Percentiles rank a stretch among this genome's conserved stretches.
These are phyloP conservation scores for Trichoderma asperelloides DNA, from an alignment of 495 filamentous ascomycete genomes.

Conservation along the genomic window DNA sequence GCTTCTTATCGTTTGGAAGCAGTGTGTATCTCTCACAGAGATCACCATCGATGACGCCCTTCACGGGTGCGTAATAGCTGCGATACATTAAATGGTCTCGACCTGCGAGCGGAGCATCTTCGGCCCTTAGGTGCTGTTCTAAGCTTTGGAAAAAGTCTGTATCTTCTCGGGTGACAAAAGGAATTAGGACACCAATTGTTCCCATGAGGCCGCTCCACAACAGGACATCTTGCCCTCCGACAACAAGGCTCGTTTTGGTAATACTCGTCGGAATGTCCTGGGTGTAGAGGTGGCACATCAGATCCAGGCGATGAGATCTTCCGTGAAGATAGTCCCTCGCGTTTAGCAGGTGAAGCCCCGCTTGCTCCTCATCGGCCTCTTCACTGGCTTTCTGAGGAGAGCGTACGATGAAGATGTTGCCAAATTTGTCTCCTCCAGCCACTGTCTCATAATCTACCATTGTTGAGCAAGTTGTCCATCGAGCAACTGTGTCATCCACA, in stretches of 20 bases:
- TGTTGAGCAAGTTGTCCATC: conserved; percentile 77
- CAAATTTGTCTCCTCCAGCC: conserved; percentile 95
- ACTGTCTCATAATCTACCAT: conserved; percentile 98
- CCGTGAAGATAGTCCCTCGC: conserved; percentile 85
- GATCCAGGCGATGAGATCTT: conserved; percentile 68
- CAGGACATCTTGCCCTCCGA: conserved; percentile 83
- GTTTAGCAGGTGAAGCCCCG: conserved; percentile 79
- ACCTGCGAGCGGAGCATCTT: conserved; percentile 80
- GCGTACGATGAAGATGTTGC: conserved; percentile 87
- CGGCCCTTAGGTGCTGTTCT: conserved; percentile 73
- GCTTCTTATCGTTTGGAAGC: conserved; percentile 76
- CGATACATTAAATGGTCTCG: conserved; percentile 92
- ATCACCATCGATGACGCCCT: conserved; percentile 97
- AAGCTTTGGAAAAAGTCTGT: conserved; percentile 95
- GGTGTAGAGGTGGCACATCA: conserved; percentile 80
- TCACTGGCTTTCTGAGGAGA: conserved; percentile 80
- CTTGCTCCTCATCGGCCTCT: conserved; percentile 85
- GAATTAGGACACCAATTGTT: conserved; percentile 84
- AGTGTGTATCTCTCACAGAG: conserved; percentile 85
- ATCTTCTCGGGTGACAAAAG: conserved; percentile 83
- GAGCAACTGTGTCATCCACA: conserved; percentile 75
- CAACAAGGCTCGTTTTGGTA: conserved; percentile 80
- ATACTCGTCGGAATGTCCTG: conserved; percentile 90
- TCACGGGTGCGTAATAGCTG: conserved; percentile 93
- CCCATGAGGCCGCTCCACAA: conserved; percentile 93